phyloP scores from a whole-genome alignment of 2,329 filamentous ascomycete species.

The Magnaporthiopsis rhizophila region DNA sequence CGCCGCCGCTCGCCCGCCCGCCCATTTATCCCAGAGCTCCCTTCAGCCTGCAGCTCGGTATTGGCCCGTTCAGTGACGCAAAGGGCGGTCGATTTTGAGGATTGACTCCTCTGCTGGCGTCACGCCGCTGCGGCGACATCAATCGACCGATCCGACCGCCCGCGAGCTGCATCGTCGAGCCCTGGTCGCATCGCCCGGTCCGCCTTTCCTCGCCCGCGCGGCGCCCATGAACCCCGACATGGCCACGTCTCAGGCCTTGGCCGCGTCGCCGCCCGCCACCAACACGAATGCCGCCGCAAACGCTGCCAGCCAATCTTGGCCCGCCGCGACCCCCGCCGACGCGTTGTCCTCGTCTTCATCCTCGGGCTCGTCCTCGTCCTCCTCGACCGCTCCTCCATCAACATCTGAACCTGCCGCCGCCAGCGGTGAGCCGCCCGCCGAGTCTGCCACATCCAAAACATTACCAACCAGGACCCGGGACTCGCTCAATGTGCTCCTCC shows the following conservation, averaged over 20 bases:
- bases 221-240: conserved; percentile 20
- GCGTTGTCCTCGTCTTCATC: conserved; percentile 16
- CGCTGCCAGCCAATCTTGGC: conserved; percentile 19
- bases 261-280: conserved; percentile 17
- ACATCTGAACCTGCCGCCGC: conserved; percentile 17
- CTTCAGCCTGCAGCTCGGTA: background rate
- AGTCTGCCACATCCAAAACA: conserved; percentile 1
- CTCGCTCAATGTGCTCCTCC: conserved; percentile 42
- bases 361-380: conserved; percentile 13
- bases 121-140: conserved; percentile 29
- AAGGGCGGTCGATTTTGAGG: background rate
- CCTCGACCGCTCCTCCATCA: conserved; percentile 14
- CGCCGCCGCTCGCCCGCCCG: too few species aligned
- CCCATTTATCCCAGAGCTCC: background rate
- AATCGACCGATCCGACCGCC: background rate
- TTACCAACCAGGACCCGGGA: conserved; percentile 35
- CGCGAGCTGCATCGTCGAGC: background rate
- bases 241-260: conserved; percentile 34
- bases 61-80: background rate
- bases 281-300: conserved; percentile 13
- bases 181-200: background rate
- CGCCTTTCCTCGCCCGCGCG: background rate
- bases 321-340: conserved; percentile 14
- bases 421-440: conserved; percentile 4
- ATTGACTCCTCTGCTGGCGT: conserved; percentile 13